A percentile compares a stretch with the other conserved stretches of the same genome.
These are phyloP conservation scores for Dendrobium catenatum DNA, from an alignment of 106 monocot genomes.

Conservation along the genomic window DNA sequence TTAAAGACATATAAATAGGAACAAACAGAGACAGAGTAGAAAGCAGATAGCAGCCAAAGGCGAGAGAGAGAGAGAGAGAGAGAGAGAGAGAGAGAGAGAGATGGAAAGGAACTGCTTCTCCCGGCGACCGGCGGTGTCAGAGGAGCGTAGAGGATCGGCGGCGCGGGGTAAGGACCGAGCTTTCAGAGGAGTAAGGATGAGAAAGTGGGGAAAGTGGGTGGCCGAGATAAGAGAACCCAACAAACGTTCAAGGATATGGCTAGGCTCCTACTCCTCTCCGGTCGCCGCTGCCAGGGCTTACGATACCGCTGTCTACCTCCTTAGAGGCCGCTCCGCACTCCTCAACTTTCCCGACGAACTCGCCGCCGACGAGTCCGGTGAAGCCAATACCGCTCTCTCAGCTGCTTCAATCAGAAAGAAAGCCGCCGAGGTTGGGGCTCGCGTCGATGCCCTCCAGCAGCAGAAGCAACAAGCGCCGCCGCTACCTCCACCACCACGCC, in stretches of 20 bases:
- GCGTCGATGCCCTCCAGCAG: constrained; percentile 18
- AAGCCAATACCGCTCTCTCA: not conserved
- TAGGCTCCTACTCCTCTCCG: constrained; percentile 38
- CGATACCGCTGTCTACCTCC: constrained; percentile 37
- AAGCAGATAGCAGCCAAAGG: not conserved
- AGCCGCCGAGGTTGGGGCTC: constrained; percentile 18
- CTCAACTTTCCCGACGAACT: constrained; percentile 26
- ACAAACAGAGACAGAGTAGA: too few species aligned
- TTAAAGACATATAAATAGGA: too few species aligned
- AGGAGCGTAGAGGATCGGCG: not conserved
- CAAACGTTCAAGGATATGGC: constrained; percentile 39
- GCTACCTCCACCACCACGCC: not conserved
- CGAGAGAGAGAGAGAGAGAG: not conserved
- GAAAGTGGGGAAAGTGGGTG: constrained; percentile 53
- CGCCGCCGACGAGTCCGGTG: not conserved
- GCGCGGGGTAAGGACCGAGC: not conserved
- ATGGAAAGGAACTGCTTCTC: not conserved
- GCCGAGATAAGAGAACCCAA: constrained; percentile 41
- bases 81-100: not conserved
- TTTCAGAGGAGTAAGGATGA: constrained; percentile 34
- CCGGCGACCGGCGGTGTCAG: not conserved
- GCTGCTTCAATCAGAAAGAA: constrained; percentile 22
- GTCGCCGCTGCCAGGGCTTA: constrained; percentile 39
- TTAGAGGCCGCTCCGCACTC: constrained; percentile 19
- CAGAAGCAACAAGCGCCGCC: not conserved